Percentiles rank a stretch among this genome's conserved stretches.
Conservation (phyloP, 2,329 filamentous ascomycete genomes). For the Chaetomiaceae sp. region DNA sequence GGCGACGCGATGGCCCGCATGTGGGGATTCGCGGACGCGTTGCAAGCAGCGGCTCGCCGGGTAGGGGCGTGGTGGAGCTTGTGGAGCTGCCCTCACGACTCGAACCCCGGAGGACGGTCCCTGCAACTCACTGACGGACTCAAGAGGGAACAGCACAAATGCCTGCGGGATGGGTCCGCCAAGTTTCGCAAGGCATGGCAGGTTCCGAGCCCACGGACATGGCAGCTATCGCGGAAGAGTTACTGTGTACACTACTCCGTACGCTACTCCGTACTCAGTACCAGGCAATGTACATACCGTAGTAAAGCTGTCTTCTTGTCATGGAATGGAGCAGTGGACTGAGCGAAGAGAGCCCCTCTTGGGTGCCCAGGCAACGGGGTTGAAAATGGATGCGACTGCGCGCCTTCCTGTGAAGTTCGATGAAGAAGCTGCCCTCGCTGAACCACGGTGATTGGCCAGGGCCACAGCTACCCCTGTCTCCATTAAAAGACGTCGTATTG, state of each 20-base stretch:
- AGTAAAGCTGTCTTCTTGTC: too few species aligned
- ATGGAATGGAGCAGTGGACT: too few species aligned
- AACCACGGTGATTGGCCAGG: slow-evolving; percentile 6
- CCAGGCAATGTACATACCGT: too few species aligned
- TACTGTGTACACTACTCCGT: too few species aligned
- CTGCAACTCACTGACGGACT: too few species aligned
- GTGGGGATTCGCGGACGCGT: slow-evolving; percentile 16
- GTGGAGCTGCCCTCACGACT: not conserved
- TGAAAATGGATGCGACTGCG: not conserved
- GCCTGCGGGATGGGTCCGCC: too few species aligned
- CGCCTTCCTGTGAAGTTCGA: slow-evolving; percentile 1
- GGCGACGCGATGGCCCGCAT: slow-evolving; percentile 17
- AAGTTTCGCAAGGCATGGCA: too few species aligned
- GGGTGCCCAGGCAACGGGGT: not conserved
- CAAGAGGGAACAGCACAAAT: too few species aligned
- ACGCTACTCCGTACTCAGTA: too few species aligned
- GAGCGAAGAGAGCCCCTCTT: too few species aligned
- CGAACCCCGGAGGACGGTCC: not conserved
- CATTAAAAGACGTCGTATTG: not conserved
- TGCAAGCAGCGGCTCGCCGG: slow-evolving; percentile 8
- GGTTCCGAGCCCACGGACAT: too few species aligned
- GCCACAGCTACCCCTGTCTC: slow-evolving; percentile 1
- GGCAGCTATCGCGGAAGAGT: too few species aligned
- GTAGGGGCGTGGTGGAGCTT: not conserved
- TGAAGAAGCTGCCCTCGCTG: slow-evolving; percentile 1